Percentiles rank a stretch among this genome's conserved stretches.
These are phyloP conservation scores for Microbotryum saponariae DNA, from an alignment of 1,284 basidiomycete species.

Conservation along the genomic window DNA sequence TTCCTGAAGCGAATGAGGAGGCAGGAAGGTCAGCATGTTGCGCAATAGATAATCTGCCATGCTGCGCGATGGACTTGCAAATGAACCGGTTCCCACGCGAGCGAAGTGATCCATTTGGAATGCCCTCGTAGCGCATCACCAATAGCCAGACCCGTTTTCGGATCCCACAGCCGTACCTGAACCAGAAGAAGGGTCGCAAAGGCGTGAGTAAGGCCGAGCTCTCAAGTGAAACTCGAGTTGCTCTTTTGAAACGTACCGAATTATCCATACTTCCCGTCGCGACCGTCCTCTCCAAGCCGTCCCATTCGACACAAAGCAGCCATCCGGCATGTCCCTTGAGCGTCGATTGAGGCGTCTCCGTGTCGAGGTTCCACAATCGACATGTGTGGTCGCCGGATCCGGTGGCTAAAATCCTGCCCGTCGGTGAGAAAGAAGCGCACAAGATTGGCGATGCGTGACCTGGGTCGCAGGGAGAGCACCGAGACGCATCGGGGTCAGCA, in stretches of 20 bases:
- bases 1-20: slow-evolving; percentile 43
- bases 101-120: slow-evolving; percentile 92
- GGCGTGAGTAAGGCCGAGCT: not conserved
- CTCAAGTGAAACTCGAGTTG: not conserved
- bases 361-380: slow-evolving; percentile 87
- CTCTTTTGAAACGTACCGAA: slow-evolving; percentile 43
- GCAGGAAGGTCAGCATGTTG: not conserved
- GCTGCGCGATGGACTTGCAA: slow-evolving; percentile 48
- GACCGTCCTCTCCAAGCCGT: slow-evolving; percentile 76
- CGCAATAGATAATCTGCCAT: no score
- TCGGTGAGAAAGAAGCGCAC: slow-evolving; percentile 91
- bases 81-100: slow-evolving; percentile 95
- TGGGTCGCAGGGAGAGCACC: slow-evolving; percentile 35
- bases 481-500: not conserved
- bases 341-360: slow-evolving; percentile 83
- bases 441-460: slow-evolving; percentile 90
- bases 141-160: slow-evolving; percentile 71
- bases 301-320: slow-evolving; percentile 97
- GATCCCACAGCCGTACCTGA: slow-evolving; percentile 78
- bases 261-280: slow-evolving; percentile 90
- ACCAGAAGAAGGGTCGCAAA: not conserved
- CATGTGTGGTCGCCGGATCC: slow-evolving; percentile 92
- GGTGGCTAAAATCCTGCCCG: slow-evolving; percentile 80
- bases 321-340: slow-evolving; percentile 85
- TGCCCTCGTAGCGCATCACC: slow-evolving; percentile 85